Evolutionary conservation across 2,329 filamentous ascomycete species (phyloP).

Genomic region (Xylaria sp.): DNA sequence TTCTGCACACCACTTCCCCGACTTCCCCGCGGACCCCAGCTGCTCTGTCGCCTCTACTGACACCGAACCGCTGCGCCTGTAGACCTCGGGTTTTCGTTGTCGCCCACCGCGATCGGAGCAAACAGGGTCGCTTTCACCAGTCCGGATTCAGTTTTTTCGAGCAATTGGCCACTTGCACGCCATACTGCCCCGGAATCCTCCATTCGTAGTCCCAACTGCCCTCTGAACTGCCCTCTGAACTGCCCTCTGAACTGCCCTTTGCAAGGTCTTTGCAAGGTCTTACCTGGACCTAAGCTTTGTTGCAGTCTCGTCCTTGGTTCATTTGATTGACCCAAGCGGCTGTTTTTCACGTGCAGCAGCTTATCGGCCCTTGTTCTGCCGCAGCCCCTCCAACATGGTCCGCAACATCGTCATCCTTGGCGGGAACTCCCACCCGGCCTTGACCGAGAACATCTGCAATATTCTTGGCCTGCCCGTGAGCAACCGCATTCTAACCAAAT

Average conservation of each 20-base stretch:
- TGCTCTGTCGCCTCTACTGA: background rate
- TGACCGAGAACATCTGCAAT: constrained; percentile 86
- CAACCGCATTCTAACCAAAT: constrained; percentile 85
- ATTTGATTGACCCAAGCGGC: background rate
- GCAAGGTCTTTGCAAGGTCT: background rate
- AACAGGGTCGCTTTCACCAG: constrained; percentile 15
- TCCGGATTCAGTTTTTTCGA: constrained; percentile 1
- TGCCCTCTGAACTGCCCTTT: background rate
- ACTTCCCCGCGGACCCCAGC: background rate
- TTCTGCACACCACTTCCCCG: constrained; percentile 3
- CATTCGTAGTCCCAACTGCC: too few species aligned
- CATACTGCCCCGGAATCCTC: background rate
- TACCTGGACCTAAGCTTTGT: background rate
- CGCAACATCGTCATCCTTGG: constrained; percentile 94
- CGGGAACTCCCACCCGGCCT: constrained; percentile 87
- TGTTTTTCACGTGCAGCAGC: background rate
- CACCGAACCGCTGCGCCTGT: background rate
- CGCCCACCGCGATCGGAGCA: constrained; percentile 32
- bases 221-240: background rate
- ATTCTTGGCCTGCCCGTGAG: constrained; percentile 86
- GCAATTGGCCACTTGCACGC: constrained; percentile 12
- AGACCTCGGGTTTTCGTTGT: constrained; percentile 13
- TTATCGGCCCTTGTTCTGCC: background rate
- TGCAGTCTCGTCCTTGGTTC: background rate
- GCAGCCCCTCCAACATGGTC: constrained; percentile 66